phyloP scores from a whole-genome alignment of 306 rosid species.

The Dalbergia oliveri region DNA sequence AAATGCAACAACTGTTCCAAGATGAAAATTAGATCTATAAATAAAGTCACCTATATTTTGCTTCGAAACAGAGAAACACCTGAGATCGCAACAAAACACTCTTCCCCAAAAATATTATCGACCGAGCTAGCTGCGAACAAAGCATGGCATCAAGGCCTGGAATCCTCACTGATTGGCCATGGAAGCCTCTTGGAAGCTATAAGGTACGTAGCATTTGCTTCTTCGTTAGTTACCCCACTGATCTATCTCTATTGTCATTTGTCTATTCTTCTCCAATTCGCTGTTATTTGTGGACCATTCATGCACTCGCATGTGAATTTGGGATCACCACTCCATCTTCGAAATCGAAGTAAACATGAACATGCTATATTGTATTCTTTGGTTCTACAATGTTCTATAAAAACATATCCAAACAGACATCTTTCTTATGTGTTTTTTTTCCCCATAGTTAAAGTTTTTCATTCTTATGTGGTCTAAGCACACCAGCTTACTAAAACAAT shows the following conservation, averaged over 20 bases:
- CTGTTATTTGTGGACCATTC: neutral
- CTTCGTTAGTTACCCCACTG: neutral
- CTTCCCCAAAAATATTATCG: neutral
- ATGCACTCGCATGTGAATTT: too few relatives aligned
- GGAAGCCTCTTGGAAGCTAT: slow-evolving; percentile 67
- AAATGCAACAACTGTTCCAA: neutral
- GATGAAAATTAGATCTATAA: slow-evolving; percentile 1
- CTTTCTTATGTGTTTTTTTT: too few relatives aligned
- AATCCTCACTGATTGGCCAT: slow-evolving; percentile 75
- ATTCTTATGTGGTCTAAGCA: too few relatives aligned
- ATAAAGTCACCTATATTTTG: neutral
- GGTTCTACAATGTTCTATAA: too few relatives aligned
- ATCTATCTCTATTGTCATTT: neutral
- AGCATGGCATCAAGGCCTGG: slow-evolving; percentile 73
- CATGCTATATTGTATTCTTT: too few relatives aligned
- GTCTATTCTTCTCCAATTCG: neutral
- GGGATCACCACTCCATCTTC: too few relatives aligned
- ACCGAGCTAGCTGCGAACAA: neutral
- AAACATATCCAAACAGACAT: too few relatives aligned
- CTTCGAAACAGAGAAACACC: neutral
- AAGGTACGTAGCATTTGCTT: slow-evolving; percentile 48
- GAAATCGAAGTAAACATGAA: too few relatives aligned
- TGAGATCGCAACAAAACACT: neutral
- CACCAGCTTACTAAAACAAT: too few relatives aligned
- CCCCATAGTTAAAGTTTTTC: too few relatives aligned